Evolutionary conservation across 2,329 filamentous ascomycete species (phyloP).

Genomic region (Lojkania enalia): DNA sequence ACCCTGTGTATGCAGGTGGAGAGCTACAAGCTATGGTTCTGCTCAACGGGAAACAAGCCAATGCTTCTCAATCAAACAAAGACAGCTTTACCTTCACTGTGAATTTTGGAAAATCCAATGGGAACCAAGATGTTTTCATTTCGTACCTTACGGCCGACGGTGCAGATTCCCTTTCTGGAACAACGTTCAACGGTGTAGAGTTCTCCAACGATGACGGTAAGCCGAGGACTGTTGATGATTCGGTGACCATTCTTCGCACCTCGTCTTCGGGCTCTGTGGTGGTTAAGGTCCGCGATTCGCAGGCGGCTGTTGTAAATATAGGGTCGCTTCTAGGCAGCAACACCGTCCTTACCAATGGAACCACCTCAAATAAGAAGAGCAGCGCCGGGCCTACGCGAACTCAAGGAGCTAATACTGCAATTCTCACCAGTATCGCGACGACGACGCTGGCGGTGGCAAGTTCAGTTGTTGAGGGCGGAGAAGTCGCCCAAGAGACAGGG

Average conservation of each 20-base stretch:
- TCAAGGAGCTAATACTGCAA: constrained; percentile 8
- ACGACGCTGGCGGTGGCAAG: constrained; percentile 10
- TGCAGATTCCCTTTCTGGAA: constrained; percentile 48
- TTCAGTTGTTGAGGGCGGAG: constrained; percentile 7
- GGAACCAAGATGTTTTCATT: constrained; percentile 50
- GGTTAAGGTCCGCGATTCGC: constrained; percentile 47
- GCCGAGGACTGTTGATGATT: constrained; percentile 40
- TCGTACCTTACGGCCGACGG: constrained; percentile 54
- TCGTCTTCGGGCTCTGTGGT: constrained; percentile 27
- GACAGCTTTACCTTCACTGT: constrained; percentile 47
- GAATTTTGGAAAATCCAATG: constrained; percentile 44
- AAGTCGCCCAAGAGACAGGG: constrained; percentile 4
- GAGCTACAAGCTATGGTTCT: constrained; percentile 49
- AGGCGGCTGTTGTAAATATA: constrained; percentile 54
- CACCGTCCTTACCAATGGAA: not conserved
- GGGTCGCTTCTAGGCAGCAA: constrained; percentile 44
- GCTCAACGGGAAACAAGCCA: constrained; percentile 52
- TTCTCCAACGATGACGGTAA: constrained; percentile 49
- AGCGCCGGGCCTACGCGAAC: constrained; percentile 1
- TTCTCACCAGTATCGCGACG: constrained; percentile 6
- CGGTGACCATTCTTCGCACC: constrained; percentile 30
- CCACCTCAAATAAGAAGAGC: constrained; percentile 30
- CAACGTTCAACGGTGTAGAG: constrained; percentile 54
- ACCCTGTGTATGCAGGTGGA: constrained; percentile 51
- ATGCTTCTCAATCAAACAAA: constrained; percentile 45